phyloP scores from a whole-genome alignment of 192 early-diverging fungal species.

The Coemansia sp. region DNA sequence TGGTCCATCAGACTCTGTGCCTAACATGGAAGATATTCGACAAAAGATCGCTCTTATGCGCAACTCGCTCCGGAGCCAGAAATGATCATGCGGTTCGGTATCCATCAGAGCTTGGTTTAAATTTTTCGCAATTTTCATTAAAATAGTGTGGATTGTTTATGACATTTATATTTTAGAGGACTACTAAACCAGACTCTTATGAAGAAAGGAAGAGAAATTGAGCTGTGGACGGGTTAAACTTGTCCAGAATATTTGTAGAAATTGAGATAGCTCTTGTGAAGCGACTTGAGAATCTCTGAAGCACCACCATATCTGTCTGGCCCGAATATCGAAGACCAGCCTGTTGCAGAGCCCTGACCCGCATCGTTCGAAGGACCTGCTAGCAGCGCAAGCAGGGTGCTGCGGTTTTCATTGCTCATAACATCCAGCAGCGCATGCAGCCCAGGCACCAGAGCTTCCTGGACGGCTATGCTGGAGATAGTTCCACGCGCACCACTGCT shows the following conservation, averaged over 20 bases:
- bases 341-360: constrained; percentile 6
- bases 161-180: no score
- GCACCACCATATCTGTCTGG: constrained; percentile 41
- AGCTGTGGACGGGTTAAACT: constrained; percentile 6
- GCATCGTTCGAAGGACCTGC: constrained; percentile 15
- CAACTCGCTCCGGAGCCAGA: constrained; percentile 25
- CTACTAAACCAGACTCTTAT: not conserved
- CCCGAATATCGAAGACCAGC: constrained; percentile 36
- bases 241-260: constrained; percentile 50
- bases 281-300: constrained; percentile 42
- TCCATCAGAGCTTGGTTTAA: no score
- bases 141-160: no score
- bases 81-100: not conserved
- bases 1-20: constrained; percentile 5
- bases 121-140: no score
- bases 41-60: constrained; percentile 30
- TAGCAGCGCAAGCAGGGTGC: constrained; percentile 25
- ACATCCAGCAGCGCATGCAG: constrained; percentile 48
- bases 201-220: not conserved
- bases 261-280: constrained; percentile 45
- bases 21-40: constrained; percentile 28
- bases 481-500: constrained; percentile 1
- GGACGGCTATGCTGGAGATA: constrained; percentile 28
- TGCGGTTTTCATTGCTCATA: constrained; percentile 22
- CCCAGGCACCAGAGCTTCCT: constrained; percentile 44